Percentiles rank a stretch among this genome's conserved stretches.
Evolutionary conservation across 2,329 filamentous ascomycete genomes (phyloP).

Genomic region (Penicillium sp.): DNA sequence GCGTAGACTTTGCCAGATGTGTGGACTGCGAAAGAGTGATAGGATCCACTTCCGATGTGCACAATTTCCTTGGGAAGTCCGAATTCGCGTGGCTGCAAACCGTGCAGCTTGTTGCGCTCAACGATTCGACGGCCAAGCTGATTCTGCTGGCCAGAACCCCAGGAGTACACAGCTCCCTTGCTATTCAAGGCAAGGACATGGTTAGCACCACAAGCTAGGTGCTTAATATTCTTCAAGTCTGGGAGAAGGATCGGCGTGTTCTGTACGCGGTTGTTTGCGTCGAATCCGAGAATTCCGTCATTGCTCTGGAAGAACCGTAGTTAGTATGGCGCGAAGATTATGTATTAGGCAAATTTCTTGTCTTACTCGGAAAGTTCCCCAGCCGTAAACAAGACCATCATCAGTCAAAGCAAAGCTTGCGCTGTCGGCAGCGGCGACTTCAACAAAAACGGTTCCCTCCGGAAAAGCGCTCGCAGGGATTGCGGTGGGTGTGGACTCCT

Average conservation of each 20-base stretch:
- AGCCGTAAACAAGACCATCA: constrained; percentile 61
- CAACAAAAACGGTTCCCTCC: constrained; percentile 55
- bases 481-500: constrained; percentile 55
- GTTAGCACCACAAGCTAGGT: constrained; percentile 58
- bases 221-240: constrained; percentile 55
- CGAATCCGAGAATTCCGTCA: constrained; percentile 63
- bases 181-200: constrained; percentile 59
- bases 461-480: constrained; percentile 52
- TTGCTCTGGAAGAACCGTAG: constrained; percentile 50
- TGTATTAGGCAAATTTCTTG: background rate
- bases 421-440: constrained; percentile 61
- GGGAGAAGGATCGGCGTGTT: constrained; percentile 49
- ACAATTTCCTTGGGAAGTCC: constrained; percentile 60
- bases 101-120: constrained; percentile 57
- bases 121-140: constrained; percentile 66
- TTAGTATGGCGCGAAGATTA: background rate
- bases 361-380: constrained; percentile 61
- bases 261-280: constrained; percentile 47
- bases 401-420: constrained; percentile 61
- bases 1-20: constrained; percentile 70
- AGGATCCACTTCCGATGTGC: constrained; percentile 68
- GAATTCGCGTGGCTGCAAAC: constrained; percentile 58
- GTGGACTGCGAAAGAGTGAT: constrained; percentile 77
- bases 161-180: constrained; percentile 61
- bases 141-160: constrained; percentile 68